Evolutionary conservation across 1,284 basidiomycete genomes (phyloP), one percentile per base, ranked within the genome.

Genomic region (Ustilago hordei): DNA sequence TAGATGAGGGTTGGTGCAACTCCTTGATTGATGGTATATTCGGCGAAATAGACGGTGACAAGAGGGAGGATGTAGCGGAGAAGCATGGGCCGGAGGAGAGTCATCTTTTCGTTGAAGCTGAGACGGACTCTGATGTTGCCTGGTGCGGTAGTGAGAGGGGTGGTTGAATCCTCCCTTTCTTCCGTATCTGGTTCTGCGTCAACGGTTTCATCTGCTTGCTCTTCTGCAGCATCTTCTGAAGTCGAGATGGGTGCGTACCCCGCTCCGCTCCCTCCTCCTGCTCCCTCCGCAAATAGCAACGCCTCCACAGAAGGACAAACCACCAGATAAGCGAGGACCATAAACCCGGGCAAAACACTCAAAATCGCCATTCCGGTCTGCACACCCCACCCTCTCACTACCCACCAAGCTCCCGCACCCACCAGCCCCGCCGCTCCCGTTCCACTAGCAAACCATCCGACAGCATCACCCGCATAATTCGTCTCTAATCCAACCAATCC

Each of bases 391-490:
- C 91, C 91, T 39, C 97, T 89, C 1, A 98, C 88, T 75, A 95
- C 89, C 96, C 96, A 98, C 96, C 96, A 99, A 7, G 97, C 86
- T 45, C 92, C 92, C 0, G 96, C 95, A 6, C 96, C 97, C 0
- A 93, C 92, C 5, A 98, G 90, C 0, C 96, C 96, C 0, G 96
- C 96, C 2, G 93, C 94, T 1, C 96, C 96, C 0, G 96, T 99
- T 0, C 96, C 96, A 8, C 92, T 84, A 1, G 87, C 81, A 65
- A 88, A 88, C 85, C 86, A 74, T n/a, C 67, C 83, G 55, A 66
- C 80, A 41, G 48, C 79, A 54, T 72, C 81, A 1, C 75, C 75
- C 1, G 75, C 75, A 59, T 62, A 77, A 50, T 72, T 76, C 4
- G 76, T 70, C 55, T 60, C 23, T 67, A 59, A 1, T 58, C 61